Evolutionary conservation across 176 grass and related monocot genomes (phyloP).

Genomic region (Hordeum marinum): DNA sequence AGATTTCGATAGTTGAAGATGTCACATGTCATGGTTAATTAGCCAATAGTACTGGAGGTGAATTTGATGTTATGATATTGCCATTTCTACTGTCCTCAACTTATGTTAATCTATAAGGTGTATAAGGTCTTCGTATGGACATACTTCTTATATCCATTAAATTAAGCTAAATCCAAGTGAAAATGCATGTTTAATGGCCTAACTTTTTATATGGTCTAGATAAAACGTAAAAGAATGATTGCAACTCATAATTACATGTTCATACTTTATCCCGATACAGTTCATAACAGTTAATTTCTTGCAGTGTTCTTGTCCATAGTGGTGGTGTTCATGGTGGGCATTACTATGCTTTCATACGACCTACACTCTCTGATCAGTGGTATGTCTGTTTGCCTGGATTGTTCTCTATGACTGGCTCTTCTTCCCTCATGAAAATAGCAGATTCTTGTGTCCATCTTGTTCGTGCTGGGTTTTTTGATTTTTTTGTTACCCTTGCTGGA

Average conservation of each 20-base stretch:
- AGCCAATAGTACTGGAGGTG: neutral
- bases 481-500: neutral
- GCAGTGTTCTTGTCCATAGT: slow-evolving; percentile 95
- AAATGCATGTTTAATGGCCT: neutral
- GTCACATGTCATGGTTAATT: neutral
- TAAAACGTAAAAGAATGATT: neutral
- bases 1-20: neutral
- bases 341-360: slow-evolving; percentile 98
- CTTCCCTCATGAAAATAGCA: neutral
- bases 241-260: neutral
- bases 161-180: slow-evolving; percentile 13
- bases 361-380: slow-evolving; percentile 91
- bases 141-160: neutral
- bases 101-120: neutral
- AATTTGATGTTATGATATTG: neutral
- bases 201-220: neutral
- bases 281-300: slow-evolving; percentile 23
- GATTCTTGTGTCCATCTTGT: neutral
- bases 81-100: neutral
- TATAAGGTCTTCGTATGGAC: neutral
- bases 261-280: neutral
- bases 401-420: neutral
- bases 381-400: slow-evolving; percentile 21
- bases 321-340: slow-evolving; percentile 97
- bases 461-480: neutral